These are phyloP conservation scores for Inga leiocalycina DNA, from an alignment of 306 rosid genomes.

Conservation along the genomic window DNA sequence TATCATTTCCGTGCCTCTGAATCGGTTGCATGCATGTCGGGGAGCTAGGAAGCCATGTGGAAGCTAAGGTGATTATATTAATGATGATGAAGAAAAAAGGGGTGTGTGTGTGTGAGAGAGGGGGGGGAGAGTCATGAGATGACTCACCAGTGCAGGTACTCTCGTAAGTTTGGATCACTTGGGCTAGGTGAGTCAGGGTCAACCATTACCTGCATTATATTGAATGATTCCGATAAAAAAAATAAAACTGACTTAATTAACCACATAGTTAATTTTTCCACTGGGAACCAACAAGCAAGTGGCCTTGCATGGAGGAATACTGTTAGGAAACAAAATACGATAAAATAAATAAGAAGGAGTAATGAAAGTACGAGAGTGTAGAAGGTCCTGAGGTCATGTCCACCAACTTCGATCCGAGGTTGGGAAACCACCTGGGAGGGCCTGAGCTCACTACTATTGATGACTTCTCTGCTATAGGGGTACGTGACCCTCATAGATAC, in stretches of 20 bases:
- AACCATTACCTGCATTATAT: conserved; percentile 37
- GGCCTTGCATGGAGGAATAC: background rate
- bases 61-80: too few relatives aligned
- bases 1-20: too few relatives aligned
- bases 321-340: background rate
- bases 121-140: background rate
- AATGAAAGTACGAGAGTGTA: conserved; percentile 7
- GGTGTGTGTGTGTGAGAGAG: too few relatives aligned
- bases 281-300: background rate
- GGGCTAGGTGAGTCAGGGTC: conserved; percentile 52
- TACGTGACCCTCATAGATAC: background rate
- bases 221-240: background rate
- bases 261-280: background rate
- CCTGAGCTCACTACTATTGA: background rate
- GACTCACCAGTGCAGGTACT: conserved; percentile 42
- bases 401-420: conserved; percentile 9
- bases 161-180: conserved; percentile 35
- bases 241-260: background rate
- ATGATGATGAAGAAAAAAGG: too few relatives aligned
- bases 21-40: too few relatives aligned
- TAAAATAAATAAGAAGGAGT: background rate
- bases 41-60: too few relatives aligned
- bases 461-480: background rate
- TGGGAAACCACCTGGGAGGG: background rate
- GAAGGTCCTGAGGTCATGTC: background rate